Evolutionary conservation across 2,329 filamentous ascomycete genomes (phyloP).

Genomic region (Trichoderma semiorbis): DNA sequence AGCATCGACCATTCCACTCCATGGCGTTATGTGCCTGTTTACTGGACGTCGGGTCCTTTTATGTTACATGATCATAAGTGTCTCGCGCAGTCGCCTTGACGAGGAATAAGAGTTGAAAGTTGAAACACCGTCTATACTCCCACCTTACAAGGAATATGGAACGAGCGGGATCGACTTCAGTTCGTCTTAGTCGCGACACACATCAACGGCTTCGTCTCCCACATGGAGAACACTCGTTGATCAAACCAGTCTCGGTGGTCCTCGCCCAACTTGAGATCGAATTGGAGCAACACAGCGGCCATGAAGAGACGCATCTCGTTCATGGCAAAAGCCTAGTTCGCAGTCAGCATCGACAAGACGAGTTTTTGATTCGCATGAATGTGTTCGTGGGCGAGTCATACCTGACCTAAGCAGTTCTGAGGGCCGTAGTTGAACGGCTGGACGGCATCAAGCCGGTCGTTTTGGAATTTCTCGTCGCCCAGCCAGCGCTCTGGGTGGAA

Average conservation of each 20-base stretch:
- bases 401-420: not conserved
- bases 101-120: not conserved
- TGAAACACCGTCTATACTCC: not conserved
- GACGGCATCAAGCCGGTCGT: not conserved
- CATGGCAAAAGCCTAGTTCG: not conserved
- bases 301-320: not conserved
- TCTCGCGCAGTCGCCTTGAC: not conserved
- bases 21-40: not conserved
- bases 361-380: not conserved
- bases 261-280: not conserved
- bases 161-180: not conserved
- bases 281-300: not conserved
- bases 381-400: not conserved
- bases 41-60: not conserved
- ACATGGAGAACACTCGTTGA: not conserved
- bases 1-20: not conserved
- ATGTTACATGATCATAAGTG: not conserved
- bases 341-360: not conserved
- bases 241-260: not conserved
- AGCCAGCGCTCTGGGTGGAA: conserved; percentile 1
- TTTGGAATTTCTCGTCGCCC: not conserved
- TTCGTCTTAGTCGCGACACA: not conserved
- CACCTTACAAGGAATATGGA: not conserved
- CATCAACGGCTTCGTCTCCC: not conserved
- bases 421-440: not conserved